phyloP scores from a whole-genome alignment of 345 rosid genomes.

The Aegle marmelos region DNA sequence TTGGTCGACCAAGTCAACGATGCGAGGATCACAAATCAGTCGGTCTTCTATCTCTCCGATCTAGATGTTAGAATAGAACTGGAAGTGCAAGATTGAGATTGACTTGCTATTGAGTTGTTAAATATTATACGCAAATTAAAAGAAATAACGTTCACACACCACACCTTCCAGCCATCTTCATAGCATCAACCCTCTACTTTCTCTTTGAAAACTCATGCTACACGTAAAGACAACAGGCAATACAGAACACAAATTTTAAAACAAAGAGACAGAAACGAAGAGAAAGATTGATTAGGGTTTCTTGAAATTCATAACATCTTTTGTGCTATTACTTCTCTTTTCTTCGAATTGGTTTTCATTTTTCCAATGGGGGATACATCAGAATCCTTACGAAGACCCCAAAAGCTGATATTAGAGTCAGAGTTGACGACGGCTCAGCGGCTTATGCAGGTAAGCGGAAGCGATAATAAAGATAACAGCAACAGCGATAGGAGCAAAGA shows the following conservation, averaged over 20 bases:
- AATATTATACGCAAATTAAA: background rate
- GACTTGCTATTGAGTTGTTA: background rate
- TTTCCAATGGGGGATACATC: slow-evolving; percentile 8
- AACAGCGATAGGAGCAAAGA: slow-evolving; percentile 17
- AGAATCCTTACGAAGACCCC: background rate
- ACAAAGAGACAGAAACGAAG: background rate
- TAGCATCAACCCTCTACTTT: slow-evolving; percentile 27
- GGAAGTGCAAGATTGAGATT: background rate
- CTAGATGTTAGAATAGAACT: background rate
- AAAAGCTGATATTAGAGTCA: slow-evolving; percentile 15
- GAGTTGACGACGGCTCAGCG: slow-evolving; percentile 29
- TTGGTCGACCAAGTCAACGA: background rate
- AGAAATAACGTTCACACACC: background rate
- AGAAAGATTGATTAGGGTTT: background rate
- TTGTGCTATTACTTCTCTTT: background rate
- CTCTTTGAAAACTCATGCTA: background rate
- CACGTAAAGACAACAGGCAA: slow-evolving; percentile 14
- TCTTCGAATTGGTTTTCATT: background rate
- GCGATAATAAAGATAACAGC: slow-evolving; percentile 28
- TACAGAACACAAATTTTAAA: background rate
- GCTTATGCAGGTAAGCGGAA: slow-evolving; percentile 39
- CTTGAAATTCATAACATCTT: background rate
- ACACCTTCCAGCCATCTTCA: slow-evolving; percentile 26
- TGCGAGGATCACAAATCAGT: background rate
- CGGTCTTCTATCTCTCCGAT: too few species aligned